Evolutionary conservation across 805 yeast species (phyloP).

Genomic region (Suhomyces emberorum): DNA sequence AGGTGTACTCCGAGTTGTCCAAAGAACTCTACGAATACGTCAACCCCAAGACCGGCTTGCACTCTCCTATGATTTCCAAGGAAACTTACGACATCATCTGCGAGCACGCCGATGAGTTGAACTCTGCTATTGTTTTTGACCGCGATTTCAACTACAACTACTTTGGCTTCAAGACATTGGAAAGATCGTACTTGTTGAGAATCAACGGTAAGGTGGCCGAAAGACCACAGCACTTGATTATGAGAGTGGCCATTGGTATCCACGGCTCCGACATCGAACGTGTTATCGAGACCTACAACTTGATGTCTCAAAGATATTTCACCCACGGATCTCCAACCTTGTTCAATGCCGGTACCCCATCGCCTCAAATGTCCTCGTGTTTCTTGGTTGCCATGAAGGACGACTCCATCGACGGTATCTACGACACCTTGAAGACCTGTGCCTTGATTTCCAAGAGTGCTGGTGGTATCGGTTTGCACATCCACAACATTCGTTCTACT

Average conservation of each 20-base stretch:
- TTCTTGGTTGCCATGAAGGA: constrained; percentile 81
- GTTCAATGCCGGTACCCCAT: constrained; percentile 61
- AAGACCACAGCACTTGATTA: constrained; percentile 58
- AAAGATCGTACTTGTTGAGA: constrained; percentile 54
- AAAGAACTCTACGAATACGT: constrained; percentile 70
- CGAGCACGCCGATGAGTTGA: constrained; percentile 39
- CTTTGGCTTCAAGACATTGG: constrained; percentile 61
- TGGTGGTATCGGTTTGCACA: constrained; percentile 92
- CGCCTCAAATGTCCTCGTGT: constrained; percentile 60
- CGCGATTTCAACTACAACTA: constrained; percentile 55
- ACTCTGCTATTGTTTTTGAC: constrained; percentile 44
- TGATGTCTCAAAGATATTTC: constrained; percentile 57
- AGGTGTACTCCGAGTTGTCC: constrained; percentile 76
- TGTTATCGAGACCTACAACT: constrained; percentile 54
- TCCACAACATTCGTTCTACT: constrained; percentile 79
- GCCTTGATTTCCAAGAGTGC: constrained; percentile 92
- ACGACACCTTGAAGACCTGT: constrained; percentile 80
- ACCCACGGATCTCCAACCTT: constrained; percentile 63
- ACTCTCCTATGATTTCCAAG: constrained; percentile 42
- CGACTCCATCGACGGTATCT: constrained; percentile 94
- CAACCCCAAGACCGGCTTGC: constrained; percentile 74
- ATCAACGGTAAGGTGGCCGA: constrained; percentile 56
- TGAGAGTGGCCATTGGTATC: constrained; percentile 62
- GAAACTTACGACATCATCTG: constrained; percentile 39
- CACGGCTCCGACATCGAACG: constrained; percentile 52